Evolutionary conservation across 129 eudicot species (phyloP), one percentile per base, ranked within the genome.

Genomic region (Tagetes patula): DNA sequence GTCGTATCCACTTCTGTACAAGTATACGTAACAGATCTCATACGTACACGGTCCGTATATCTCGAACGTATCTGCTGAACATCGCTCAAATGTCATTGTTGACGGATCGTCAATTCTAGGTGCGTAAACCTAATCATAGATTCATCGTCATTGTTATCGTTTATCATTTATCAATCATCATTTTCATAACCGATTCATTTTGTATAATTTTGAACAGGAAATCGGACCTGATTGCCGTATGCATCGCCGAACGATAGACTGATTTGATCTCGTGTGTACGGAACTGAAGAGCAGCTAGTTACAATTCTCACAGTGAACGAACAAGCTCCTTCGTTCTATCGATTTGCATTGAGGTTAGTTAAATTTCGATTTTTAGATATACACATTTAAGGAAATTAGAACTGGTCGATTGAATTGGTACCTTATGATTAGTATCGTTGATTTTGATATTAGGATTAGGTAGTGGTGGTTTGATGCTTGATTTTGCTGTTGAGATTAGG

Each of bases 211-310:
- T 65, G 54, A 75, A 52, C 50, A 65, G 27, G 4, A 32, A 8
- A 34, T 38, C 43, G 62, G 12, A 87, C 96, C 97, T 91, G 97
- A 73, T 84, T 82, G 69, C 91, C 95, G 58, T 87, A 85, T 10
- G 95, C 97, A 79, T 91, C 97, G 33, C 97, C 95, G 61, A 91
- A 91, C 59, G 97, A 64, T 71, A 91, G 82, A 71, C 95, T 87
- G 83, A 91, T 85, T 46, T 65, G 84, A 72, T 91, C 97, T 39
- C 97, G 52, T 3, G 97, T 91, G 79, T 85, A 91, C 8, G 73
- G 50, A 43, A 84, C 64, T 0, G 91, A 91, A 9, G 89, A 84
- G 76, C 97, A 91, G 65, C 97, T 91, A 8, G 97, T 91, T 70
- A 80, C 72, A 8, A 91, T 84, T 63, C 64, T 60, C 62, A 91